A percentile compares a stretch with the other conserved stretches of the same genome.
These are phyloP conservation scores for Aspergillus nidulans DNA, from an alignment of 495 filamentous ascomycete genomes.

Conservation along the genomic window DNA sequence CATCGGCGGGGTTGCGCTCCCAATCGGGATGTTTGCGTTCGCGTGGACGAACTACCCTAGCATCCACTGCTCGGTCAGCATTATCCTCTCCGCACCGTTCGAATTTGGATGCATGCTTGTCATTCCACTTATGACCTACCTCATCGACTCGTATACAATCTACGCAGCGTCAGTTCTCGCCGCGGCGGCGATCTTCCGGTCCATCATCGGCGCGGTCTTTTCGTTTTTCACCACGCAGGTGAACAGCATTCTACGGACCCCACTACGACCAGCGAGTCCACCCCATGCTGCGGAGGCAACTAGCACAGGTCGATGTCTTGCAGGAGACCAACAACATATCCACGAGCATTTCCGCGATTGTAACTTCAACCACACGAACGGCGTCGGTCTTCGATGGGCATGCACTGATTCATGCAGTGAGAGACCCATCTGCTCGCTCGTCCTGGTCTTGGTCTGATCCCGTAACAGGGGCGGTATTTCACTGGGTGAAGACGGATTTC, in stretches of 20 bases:
- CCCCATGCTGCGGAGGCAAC: too few relatives aligned
- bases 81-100: conserved; percentile 63
- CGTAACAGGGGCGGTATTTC: too few relatives aligned
- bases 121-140: conserved; percentile 71
- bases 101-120: conserved; percentile 71
- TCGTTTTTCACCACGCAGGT: conserved; percentile 78
- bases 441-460: too few relatives aligned
- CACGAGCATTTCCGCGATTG: too few relatives aligned
- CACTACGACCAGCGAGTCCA: too few relatives aligned
- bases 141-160: conserved; percentile 75
- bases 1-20: conserved; percentile 38
- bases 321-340: too few relatives aligned
- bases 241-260: conserved; percentile 66
- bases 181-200: conserved; percentile 66
- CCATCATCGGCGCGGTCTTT: conserved; percentile 70
- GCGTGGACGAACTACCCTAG: conserved; percentile 64
- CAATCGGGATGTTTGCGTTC: conserved; percentile 58
- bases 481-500: too few relatives aligned
- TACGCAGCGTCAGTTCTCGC: conserved; percentile 78
- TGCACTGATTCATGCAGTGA: too few relatives aligned
- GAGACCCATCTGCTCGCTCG: too few relatives aligned
- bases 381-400: too few relatives aligned
- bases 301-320: too few relatives aligned
- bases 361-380: too few relatives aligned
- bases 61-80: conserved; percentile 65